Percentiles rank a stretch among this genome's conserved stretches.
These are phyloP conservation scores for Elsinoe australis DNA, from an alignment of 2,329 filamentous ascomycete species.

Conservation along the genomic window DNA sequence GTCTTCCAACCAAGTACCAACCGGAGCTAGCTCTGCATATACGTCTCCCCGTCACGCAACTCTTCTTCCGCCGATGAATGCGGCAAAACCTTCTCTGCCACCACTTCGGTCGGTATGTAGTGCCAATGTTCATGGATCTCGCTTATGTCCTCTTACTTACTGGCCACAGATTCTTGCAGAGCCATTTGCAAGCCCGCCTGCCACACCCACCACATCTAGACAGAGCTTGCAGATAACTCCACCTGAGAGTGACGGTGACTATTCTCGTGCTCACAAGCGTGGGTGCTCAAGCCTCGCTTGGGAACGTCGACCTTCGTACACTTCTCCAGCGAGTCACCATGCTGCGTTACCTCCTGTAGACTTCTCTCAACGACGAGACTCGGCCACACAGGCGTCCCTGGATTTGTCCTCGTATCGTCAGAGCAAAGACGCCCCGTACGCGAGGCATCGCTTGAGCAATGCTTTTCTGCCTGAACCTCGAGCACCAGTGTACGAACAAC, in stretches of 20 bases:
- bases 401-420: constrained; percentile 11
- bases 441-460: constrained; percentile 14
- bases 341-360: constrained; percentile 9
- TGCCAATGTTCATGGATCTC: not conserved
- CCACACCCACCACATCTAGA: constrained; percentile 8
- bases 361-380: constrained; percentile 12
- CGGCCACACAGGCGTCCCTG: not conserved
- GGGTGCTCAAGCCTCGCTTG: constrained; percentile 15
- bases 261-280: constrained; percentile 13
- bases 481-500: not conserved
- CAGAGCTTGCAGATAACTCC: constrained; percentile 1
- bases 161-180: constrained; percentile 4
- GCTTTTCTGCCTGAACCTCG: constrained; percentile 12
- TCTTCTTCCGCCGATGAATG: constrained; percentile 8
- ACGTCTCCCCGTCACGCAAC: constrained; percentile 1
- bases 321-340: constrained; percentile 11
- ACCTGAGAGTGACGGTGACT: constrained; percentile 9
- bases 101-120: constrained; percentile 2
- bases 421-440: constrained; percentile 9
- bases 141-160: not conserved
- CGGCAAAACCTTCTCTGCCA: constrained; percentile 14
- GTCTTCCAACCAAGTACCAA: not conserved
- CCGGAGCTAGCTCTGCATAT: not conserved
- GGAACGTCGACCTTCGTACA: constrained; percentile 11
- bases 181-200: constrained; percentile 9